These are phyloP conservation scores for Ceratonia siliqua DNA, from an alignment of 306 rosid genomes.

Conservation along the genomic window DNA sequence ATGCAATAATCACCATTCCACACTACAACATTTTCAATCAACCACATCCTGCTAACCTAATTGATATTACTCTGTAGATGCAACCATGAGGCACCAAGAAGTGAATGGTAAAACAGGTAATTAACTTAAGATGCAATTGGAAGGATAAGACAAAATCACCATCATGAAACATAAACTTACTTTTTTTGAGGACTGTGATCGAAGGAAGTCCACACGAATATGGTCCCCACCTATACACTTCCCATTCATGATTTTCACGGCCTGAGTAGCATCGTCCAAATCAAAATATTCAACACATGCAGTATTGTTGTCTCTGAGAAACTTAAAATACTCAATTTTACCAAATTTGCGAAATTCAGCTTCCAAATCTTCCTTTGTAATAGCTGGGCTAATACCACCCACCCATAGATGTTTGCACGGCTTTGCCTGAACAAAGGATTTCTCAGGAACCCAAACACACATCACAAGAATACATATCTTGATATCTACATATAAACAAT, in stretches of 20 bases:
- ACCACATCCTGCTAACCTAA: slow-evolving; percentile 4
- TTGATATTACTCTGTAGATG: not conserved
- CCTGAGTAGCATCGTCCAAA: slow-evolving; percentile 86
- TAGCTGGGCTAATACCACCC: slow-evolving; percentile 86
- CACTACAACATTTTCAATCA: not conserved
- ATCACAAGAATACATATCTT: not conserved
- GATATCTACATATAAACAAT: not conserved
- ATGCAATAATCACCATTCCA: not conserved
- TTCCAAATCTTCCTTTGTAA: slow-evolving; percentile 82
- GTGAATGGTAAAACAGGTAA: not conserved
- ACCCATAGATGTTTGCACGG: slow-evolving; percentile 90
- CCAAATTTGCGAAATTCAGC: slow-evolving; percentile 83
- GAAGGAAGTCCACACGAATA: slow-evolving; percentile 88
- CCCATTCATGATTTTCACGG: slow-evolving; percentile 89
- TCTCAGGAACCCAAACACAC: slow-evolving; percentile 32
- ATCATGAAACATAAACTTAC: slow-evolving; percentile 47
- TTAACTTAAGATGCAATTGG: not conserved
- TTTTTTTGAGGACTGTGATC: slow-evolving; percentile 72
- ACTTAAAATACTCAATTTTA: slow-evolving; percentile 81
- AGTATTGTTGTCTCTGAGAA: slow-evolving; percentile 81
- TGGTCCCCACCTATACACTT: slow-evolving; percentile 86
- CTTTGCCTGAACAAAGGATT: slow-evolving; percentile 69
- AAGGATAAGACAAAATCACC: slow-evolving; percentile 15
- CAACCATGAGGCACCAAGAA: not conserved
- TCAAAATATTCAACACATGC: slow-evolving; percentile 84